Base-by-base conservation (phyloP, 2,329 filamentous ascomycete species). In the Coniochaeta prunicola region DNA sequence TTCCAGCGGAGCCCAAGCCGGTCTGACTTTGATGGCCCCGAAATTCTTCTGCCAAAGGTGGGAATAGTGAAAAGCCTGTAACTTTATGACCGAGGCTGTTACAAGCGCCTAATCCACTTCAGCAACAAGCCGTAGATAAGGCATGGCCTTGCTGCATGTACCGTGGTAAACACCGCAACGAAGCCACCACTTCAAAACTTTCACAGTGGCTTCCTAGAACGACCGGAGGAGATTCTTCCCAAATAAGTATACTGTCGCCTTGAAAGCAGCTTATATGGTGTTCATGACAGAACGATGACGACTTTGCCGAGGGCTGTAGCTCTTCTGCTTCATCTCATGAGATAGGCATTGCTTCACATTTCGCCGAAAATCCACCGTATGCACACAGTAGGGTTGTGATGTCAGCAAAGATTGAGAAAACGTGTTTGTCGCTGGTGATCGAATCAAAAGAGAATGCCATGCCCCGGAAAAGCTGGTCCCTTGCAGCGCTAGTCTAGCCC, bases 401-500 rank as follows among this genome's bases (percentile, higher is more conserved):
- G 45, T 50, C 45, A 50, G 45, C 21, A 30, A 17, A 21, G 26
- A 26, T 26, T 50, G n/a, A n/a, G n/a, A 26, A 9, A 30, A 7
- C 15, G n/a, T 50, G 9, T 8, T 8, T 13, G 5, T 48, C 42
- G 24, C 21, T 50, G 24, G 45, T 5, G 13, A 12, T 26, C 45
- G 45, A 50, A 50, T 50, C 45, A 50, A 26, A 50, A 21, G 45
- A 12, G 15, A 30, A 3, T 5, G 30, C 30, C 13, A 2, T 50
- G 45, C 45, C 45, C 45, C 45, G 45, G 45, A 50, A 50, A 50
- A 50, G 45, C 45, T 50, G 45, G 45, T 50, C 26, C 45, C 45
- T 50, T 50, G 45, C 45, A 50, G 45, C 24, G 19, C 13, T 50
- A 50, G 45, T 15, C 45, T 26, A 50, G 45, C 45, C 45, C 45